A percentile compares a stretch with the other conserved stretches of the same genome.
These are phyloP conservation scores for Trichoderma reesei DNA, from an alignment of 495 filamentous ascomycete species.

Conservation along the genomic window DNA sequence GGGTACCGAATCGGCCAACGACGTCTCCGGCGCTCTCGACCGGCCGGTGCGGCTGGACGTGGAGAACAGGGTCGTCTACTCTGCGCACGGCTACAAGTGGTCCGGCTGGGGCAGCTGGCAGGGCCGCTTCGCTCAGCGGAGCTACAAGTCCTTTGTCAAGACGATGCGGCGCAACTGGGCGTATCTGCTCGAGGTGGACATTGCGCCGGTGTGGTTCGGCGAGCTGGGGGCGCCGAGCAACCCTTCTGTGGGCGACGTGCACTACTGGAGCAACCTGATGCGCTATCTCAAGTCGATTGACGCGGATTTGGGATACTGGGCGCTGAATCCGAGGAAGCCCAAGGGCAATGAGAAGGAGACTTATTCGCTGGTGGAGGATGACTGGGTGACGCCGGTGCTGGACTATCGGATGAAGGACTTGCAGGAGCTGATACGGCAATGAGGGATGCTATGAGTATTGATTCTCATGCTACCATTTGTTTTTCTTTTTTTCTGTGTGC, in stretches of 20 bases:
- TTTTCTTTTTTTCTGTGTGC: background rate
- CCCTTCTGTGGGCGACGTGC: slow-evolving; percentile 39
- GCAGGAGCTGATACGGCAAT: slow-evolving; percentile 33
- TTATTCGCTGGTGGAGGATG: slow-evolving; percentile 47
- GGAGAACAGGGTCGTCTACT: slow-evolving; percentile 46
- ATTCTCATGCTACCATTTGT: too few relatives aligned
- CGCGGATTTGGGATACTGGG: slow-evolving; percentile 56
- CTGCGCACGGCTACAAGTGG: slow-evolving; percentile 52
- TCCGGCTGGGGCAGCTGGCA: slow-evolving; percentile 49
- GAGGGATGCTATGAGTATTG: background rate
- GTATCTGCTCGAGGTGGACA: slow-evolving; percentile 45
- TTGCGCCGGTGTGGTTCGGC: slow-evolving; percentile 52
- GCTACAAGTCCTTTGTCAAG: slow-evolving; percentile 45
- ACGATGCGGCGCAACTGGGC: slow-evolving; percentile 53
- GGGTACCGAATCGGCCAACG: slow-evolving; percentile 50
- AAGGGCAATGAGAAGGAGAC: slow-evolving; percentile 40
- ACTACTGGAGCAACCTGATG: slow-evolving; percentile 52
- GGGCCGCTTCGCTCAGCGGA: slow-evolving; percentile 41
- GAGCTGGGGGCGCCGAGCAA: slow-evolving; percentile 46
- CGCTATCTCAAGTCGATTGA: slow-evolving; percentile 42
- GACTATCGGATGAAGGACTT: slow-evolving; percentile 50
- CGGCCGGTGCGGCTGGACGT: slow-evolving; percentile 45
- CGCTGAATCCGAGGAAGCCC: slow-evolving; percentile 51
- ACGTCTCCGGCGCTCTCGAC: slow-evolving; percentile 36
- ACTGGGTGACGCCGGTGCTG: slow-evolving; percentile 45